Conservation (phyloP, 148 eudicot species). For the Agrostemma githago region DNA sequence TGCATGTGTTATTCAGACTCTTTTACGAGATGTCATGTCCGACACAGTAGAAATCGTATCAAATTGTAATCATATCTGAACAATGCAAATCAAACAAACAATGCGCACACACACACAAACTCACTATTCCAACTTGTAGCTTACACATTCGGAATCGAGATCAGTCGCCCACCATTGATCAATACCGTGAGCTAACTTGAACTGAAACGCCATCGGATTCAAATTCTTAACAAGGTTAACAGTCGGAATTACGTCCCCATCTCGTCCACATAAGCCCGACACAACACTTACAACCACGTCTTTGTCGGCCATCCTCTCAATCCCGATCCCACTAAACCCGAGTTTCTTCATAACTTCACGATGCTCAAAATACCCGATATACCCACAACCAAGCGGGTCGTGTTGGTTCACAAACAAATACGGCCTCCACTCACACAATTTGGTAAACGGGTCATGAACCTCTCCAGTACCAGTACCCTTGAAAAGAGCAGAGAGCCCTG, state of each 20-base stretch:
- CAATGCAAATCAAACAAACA: no score
- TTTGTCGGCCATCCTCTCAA: no score
- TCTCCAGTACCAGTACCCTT: constrained; percentile 6
- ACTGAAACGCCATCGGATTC: constrained; percentile 4
- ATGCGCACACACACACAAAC: no score
- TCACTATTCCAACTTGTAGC: not conserved
- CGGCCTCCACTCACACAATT: constrained; percentile 8
- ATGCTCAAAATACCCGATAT: constrained; percentile 36
- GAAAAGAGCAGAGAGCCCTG: constrained; percentile 38
- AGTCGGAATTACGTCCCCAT: constrained; percentile 30
- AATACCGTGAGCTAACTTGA: constrained; percentile 31
- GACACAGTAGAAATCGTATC: no score
- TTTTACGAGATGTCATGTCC: no score
- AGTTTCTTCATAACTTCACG: constrained; percentile 22
- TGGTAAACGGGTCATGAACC: constrained; percentile 24
- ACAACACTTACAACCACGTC: constrained; percentile 18
- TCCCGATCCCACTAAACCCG: constrained; percentile 14
- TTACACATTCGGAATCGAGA: not conserved
- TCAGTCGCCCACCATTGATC: constrained; percentile 36
- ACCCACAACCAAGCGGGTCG: constrained; percentile 33
- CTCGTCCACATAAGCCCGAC: constrained; percentile 20
- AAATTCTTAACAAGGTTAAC: constrained; percentile 26
- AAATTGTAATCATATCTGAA: no score
- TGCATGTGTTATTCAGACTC: no score
- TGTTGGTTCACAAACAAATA: constrained; percentile 31